phyloP scores from a whole-genome alignment of 768 basidiomycete species.

The Suillus decipiens region DNA sequence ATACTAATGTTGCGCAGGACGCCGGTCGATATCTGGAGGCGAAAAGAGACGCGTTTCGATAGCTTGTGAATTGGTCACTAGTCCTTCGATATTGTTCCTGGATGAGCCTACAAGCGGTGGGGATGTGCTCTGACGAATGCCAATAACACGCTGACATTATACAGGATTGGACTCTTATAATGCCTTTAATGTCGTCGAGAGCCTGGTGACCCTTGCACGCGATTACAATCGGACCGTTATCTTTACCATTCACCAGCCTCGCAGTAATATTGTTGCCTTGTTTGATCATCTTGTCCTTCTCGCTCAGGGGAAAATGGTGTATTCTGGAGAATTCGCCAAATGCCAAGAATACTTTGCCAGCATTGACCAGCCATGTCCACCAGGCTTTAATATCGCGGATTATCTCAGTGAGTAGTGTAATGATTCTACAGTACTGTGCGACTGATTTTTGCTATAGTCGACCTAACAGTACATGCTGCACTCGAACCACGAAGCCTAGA shows the following conservation, averaged over 20 bases:
- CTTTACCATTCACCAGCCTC: constrained; percentile 98
- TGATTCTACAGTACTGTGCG: neutral
- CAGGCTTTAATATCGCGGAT: constrained; percentile 97
- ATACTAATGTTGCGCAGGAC: constrained; percentile 40
- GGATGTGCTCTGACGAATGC: neutral
- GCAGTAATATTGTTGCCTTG: constrained; percentile 94
- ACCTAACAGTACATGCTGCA: constrained; percentile 66
- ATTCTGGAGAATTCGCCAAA: constrained; percentile 73
- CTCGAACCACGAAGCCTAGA: constrained; percentile 34
- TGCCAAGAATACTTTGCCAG: constrained; percentile 78
- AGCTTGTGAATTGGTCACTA: constrained; percentile 97
- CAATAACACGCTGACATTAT: constrained; percentile 13
- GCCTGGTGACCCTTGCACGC: constrained; percentile 79
- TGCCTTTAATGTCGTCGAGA: constrained; percentile 92
- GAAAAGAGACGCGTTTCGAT: constrained; percentile 97
- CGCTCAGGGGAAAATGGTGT: constrained; percentile 81
- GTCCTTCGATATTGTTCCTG: constrained; percentile 92
- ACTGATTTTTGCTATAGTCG: constrained; percentile 45
- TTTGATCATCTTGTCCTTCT: constrained; percentile 92
- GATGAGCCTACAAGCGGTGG: constrained; percentile 96
- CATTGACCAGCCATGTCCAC: constrained; percentile 83
- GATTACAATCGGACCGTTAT: constrained; percentile 94
- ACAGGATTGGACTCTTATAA: constrained; percentile 93
- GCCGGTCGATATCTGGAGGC: constrained; percentile 92
- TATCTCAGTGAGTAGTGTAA: constrained; percentile 74